Conservation (phyloP, 768 basidiomycete genomes). For the Amanita phalloides region DNA sequence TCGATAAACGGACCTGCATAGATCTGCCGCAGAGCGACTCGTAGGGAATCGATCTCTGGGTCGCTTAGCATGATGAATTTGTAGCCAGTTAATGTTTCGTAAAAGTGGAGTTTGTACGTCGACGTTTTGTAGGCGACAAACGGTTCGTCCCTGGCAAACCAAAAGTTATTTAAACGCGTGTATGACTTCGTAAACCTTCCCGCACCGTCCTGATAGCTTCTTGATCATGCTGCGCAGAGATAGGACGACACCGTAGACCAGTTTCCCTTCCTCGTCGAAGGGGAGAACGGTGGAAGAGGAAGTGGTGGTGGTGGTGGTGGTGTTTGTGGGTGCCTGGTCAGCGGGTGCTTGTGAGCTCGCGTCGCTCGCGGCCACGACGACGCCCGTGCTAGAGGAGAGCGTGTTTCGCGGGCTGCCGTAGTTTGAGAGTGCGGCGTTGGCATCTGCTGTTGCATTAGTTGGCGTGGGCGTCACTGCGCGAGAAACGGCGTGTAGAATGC, state of each 20-base stretch:
- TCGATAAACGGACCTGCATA: conserved; percentile 93
- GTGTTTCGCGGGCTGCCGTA: conserved; percentile 57
- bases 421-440: conserved; percentile 22
- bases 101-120: conserved; percentile 87
- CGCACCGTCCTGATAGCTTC: conserved; percentile 81
- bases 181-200: too few relatives aligned
- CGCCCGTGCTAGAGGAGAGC: conserved; percentile 49
- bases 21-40: conserved; percentile 75
- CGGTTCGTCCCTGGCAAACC: conserved; percentile 42
- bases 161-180: too few relatives aligned
- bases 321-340: conserved; percentile 22
- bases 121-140: conserved; percentile 89
- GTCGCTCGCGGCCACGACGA: conserved; percentile 55
- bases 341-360: conserved; percentile 13
- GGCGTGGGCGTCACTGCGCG: conserved; percentile 41
- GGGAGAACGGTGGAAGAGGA: conserved; percentile 50
- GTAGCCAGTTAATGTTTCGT: conserved; percentile 86
- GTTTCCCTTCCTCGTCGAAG: conserved; percentile 95
- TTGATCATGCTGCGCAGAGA: conserved; percentile 91
- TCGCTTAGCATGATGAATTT: conserved; percentile 94
- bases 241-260: conserved; percentile 92
- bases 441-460: conserved; percentile 14
- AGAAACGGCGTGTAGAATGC: conserved; percentile 73
- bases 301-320: conserved; percentile 13
- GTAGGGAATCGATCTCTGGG: conserved; percentile 72